Conservation (phyloP, 2,329 filamentous ascomycete genomes). For the Fusarium foetens region DNA sequence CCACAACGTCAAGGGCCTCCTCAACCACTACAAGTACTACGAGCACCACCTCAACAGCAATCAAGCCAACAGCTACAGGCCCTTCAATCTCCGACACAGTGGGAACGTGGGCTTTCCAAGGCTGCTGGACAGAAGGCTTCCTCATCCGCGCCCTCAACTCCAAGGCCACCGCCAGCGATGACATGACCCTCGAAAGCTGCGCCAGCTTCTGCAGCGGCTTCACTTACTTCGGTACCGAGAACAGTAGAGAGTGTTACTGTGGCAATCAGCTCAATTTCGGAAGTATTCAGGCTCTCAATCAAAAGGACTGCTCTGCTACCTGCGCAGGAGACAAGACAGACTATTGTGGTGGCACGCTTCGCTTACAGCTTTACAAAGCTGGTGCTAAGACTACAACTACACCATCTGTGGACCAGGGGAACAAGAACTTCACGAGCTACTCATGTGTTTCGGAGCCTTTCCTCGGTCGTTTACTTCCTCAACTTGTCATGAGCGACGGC, state of each 20-base stretch:
- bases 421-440: conserved; percentile 53
- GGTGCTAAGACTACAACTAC: conserved; percentile 18
- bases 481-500: conserved; percentile 45
- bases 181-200: conserved; percentile 51
- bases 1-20: neutral
- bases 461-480: conserved; percentile 46
- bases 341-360: conserved; percentile 50
- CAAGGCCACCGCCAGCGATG: conserved; percentile 45
- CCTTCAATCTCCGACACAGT: conserved; percentile 42
- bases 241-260: conserved; percentile 54
- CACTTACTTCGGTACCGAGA: conserved; percentile 50
- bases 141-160: conserved; percentile 46
- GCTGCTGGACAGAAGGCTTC: conserved; percentile 52
- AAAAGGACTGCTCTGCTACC: conserved; percentile 48
- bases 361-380: conserved; percentile 49
- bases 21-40: neutral
- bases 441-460: conserved; percentile 50
- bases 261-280: conserved; percentile 47
- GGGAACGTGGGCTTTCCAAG: conserved; percentile 48
- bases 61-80: conserved; percentile 33
- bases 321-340: conserved; percentile 48
- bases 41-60: neutral
- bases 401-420: conserved; percentile 47
- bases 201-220: conserved; percentile 46
- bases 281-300: conserved; percentile 42